These are phyloP conservation scores for Pseudogymnoascus sp. DNA, from an alignment of 2,329 filamentous ascomycete species.

Conservation along the genomic window DNA sequence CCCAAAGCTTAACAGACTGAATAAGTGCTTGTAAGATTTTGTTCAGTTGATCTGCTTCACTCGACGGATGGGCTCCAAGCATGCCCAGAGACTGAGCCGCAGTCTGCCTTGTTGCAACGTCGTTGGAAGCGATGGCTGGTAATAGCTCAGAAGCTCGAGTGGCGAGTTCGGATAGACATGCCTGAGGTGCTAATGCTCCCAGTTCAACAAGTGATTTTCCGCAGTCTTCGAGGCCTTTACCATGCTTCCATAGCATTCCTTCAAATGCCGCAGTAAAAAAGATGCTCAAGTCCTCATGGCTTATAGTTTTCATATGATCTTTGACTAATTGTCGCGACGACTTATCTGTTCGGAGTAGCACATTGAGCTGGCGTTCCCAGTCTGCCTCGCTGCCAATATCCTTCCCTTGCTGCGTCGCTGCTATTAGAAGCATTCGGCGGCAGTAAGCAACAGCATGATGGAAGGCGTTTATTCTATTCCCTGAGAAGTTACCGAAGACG, in stretches of 20 bases:
- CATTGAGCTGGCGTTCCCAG: conserved; percentile 77
- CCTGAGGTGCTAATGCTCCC: conserved; percentile 46
- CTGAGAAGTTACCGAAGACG: conserved; percentile 34
- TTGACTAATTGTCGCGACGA: conserved; percentile 55
- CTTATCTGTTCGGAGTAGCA: conserved; percentile 64
- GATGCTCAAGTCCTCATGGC: conserved; percentile 36
- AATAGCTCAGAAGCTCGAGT: conserved; percentile 48
- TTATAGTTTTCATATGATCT: conserved; percentile 42
- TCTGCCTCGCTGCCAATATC: conserved; percentile 58
- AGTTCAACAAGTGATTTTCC: conserved; percentile 49
- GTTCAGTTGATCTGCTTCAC: conserved; percentile 37
- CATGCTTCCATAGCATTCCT: conserved; percentile 44
- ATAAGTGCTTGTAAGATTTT: conserved; percentile 42
- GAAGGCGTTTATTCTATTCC: conserved; percentile 50
- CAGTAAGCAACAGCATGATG: conserved; percentile 66
- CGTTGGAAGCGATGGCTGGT: conserved; percentile 62
- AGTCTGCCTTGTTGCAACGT: conserved; percentile 58
- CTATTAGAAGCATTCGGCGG: conserved; percentile 52
- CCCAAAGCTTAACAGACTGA: conserved; percentile 44
- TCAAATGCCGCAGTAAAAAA: conserved; percentile 52
- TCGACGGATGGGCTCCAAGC: conserved; percentile 59
- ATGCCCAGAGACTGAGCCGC: conserved; percentile 71
- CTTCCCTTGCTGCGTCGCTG: conserved; percentile 36
- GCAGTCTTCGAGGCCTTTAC: conserved; percentile 39
- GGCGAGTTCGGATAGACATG: conserved; percentile 45